Evolutionary conservation across 441 rosid genomes (phyloP).

Genomic region (Melastoma candidum): DNA sequence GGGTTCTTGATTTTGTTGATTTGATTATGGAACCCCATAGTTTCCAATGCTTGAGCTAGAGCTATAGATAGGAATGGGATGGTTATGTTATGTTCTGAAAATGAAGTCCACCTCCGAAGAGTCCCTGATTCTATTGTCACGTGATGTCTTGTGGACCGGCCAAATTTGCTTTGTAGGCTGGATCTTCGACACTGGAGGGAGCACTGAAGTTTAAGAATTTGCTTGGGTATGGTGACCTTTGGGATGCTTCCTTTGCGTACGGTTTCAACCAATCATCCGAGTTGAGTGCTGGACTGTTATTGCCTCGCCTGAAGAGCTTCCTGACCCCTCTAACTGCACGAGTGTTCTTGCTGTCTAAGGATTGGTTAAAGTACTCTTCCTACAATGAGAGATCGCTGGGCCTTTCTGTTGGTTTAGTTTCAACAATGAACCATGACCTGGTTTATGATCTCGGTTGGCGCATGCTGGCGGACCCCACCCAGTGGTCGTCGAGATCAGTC

Average conservation of each 20-base stretch:
- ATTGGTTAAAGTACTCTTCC: conserved; percentile 78
- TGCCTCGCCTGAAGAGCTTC: conserved; percentile 66
- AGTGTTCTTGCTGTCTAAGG: conserved; percentile 67
- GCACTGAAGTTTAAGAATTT: conserved; percentile 67
- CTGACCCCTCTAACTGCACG: conserved; percentile 58
- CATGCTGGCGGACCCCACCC: conserved; percentile 71
- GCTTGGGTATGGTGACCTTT: conserved; percentile 85
- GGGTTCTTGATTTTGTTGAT: no score
- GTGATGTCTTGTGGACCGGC: conserved; percentile 1
- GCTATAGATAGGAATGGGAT: no score
- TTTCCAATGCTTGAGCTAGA: no score
- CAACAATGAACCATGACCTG: conserved; percentile 62
- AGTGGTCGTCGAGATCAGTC: conserved; percentile 39
- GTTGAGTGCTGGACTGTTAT: conserved; percentile 63
- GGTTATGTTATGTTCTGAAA: no score
- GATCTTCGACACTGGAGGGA: conserved; percentile 77
- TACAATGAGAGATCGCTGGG: conserved; percentile 75
- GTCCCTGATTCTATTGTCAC: background rate
- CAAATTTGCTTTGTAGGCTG: conserved; percentile 44
- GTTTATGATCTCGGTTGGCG: conserved; percentile 73
- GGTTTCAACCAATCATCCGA: conserved; percentile 74
- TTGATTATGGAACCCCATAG: no score
- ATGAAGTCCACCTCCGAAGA: no score
- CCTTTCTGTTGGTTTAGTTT: conserved; percentile 71
- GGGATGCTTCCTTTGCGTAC: conserved; percentile 80